Conservation (phyloP, 208 protist species). For the Leishmania lainsoni region DNA sequence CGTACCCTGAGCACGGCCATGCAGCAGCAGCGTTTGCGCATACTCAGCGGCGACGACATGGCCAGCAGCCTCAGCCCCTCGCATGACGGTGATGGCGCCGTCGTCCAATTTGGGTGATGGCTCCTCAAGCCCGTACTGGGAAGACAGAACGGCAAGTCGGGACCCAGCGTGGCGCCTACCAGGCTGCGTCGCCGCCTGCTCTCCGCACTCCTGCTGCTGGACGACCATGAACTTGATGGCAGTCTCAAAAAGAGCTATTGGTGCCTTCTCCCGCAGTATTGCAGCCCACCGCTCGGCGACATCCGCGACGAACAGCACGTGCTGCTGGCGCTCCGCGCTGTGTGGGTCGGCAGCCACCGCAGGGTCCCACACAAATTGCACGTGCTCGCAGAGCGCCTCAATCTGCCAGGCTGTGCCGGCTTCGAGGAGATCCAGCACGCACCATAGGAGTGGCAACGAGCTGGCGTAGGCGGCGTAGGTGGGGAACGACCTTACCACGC, state of each 20-base stretch:
- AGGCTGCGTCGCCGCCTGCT: constrained; percentile 20
- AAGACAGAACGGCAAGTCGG: constrained; percentile 40
- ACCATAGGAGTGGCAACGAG: constrained; percentile 79
- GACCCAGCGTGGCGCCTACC: constrained; percentile 34
- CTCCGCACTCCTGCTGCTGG: constrained; percentile 39
- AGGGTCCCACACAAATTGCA: constrained; percentile 52
- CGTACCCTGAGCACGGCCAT: constrained; percentile 65
- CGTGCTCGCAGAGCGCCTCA: constrained; percentile 54
- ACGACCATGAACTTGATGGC: constrained; percentile 71
- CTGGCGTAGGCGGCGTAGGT: constrained; percentile 50
- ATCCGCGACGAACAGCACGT: constrained; percentile 42
- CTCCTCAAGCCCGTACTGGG: constrained; percentile 19
- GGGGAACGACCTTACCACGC: constrained; percentile 62
- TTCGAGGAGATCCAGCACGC: constrained; percentile 67
- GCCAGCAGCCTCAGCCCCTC: constrained; percentile 13
- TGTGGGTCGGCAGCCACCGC: constrained; percentile 52
- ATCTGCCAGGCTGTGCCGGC: constrained; percentile 49
- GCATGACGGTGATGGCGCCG: constrained; percentile 11
- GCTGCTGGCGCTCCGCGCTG: constrained; percentile 55
- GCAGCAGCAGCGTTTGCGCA: constrained; percentile 57
- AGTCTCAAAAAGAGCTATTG: constrained; percentile 57
- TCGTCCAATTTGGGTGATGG: constrained; percentile 3
- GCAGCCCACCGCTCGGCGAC: constrained; percentile 61
- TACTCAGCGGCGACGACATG: constrained; percentile 42
- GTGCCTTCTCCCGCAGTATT: constrained; percentile 32